phyloP scores from a whole-genome alignment of 768 basidiomycete genomes.

The Hygrophoropsis aurantiaca region DNA sequence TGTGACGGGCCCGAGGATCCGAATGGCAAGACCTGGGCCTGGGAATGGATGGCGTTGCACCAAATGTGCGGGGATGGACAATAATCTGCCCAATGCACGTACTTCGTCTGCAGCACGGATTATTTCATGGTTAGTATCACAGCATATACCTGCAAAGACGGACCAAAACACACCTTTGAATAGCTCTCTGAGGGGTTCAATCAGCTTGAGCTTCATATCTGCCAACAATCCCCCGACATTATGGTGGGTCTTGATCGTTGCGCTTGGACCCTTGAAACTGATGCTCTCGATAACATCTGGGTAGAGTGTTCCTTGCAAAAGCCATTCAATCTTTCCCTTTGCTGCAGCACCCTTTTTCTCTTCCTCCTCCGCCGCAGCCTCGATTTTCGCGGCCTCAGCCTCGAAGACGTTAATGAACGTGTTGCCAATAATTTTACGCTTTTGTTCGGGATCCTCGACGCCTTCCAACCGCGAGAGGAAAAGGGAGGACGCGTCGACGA shows the following conservation, averaged over 20 bases:
- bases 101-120: slow-evolving; percentile 75
- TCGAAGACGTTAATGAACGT: slow-evolving; percentile 99
- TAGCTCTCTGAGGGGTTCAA: slow-evolving; percentile 94
- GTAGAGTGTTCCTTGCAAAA: slow-evolving; percentile 96
- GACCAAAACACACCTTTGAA: slow-evolving; percentile 79
- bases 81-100: slow-evolving; percentile 84
- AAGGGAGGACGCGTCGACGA: slow-evolving; percentile 92
- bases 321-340: slow-evolving; percentile 95
- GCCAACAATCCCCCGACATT: slow-evolving; percentile 95
- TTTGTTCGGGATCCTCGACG: slow-evolving; percentile 93
- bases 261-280: slow-evolving; percentile 98
- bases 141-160: no score
- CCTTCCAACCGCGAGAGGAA: slow-evolving; percentile 89
- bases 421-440: slow-evolving; percentile 98
- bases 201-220: slow-evolving; percentile 98
- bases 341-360: slow-evolving; percentile 62
- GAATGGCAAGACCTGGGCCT: slow-evolving; percentile 96
- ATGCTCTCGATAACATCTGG: slow-evolving; percentile 99
- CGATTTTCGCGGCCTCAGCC: slow-evolving; percentile 87
- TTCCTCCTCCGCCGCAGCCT: slow-evolving; percentile 76
- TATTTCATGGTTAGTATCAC: neutral
- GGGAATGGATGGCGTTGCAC: slow-evolving; percentile 99
- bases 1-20: slow-evolving; percentile 94
- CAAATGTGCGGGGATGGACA: slow-evolving; percentile 88
- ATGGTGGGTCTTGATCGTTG: slow-evolving; percentile 99